Evolutionary conservation across 129 eudicot species (phyloP), one percentile per base, ranked within the genome.

Genomic region (Chrysanthemum lavandulifolium): DNA sequence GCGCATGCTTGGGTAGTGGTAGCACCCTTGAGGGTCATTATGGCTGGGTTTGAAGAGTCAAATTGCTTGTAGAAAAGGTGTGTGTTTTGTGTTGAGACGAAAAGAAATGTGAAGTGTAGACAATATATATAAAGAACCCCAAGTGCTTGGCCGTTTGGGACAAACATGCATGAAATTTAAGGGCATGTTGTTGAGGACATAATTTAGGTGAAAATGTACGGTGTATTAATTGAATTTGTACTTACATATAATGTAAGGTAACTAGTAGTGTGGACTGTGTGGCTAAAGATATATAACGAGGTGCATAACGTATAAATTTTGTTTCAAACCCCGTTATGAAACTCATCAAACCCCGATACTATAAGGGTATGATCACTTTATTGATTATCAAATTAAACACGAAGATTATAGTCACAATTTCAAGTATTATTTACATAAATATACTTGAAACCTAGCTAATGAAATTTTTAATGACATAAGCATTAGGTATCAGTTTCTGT

Each of bases 11-110:
- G 88, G 43, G 59, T 57, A 75, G 73, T 79, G 66, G 81, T 78
- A 43, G 86, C 93, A 75, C 92, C 89, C 82, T 84, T 89, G 5
- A 84, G 84, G 73, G 98, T 89, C 98, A 87, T 92, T 10, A 64
- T 66, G 72, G 73, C 48, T 71, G 2, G 73, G 66, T 43, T 69
- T 12, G 49, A 33, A 50, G 64, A 61, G 15, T 52, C 50, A 70
- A 77, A 64, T 52, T 59, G 61, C 18, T 61, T 5, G 71, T 45
- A 61, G 53, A 60, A 59, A 8, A 55, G 13, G 13, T 27, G 52
- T 67, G 61, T 67, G 33, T 57, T 67, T 56, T 56, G 36, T 75
- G 51, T 56, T n/a, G 67, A 55, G 67, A 55, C 9, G 1, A 54
- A 13, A 13, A 54, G 59, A 71, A 10, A 29, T 23, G 47, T 16